These are phyloP conservation scores for Podosphaera xanthii DNA, from an alignment of 2,329 filamentous ascomycete species.

Conservation along the genomic window DNA sequence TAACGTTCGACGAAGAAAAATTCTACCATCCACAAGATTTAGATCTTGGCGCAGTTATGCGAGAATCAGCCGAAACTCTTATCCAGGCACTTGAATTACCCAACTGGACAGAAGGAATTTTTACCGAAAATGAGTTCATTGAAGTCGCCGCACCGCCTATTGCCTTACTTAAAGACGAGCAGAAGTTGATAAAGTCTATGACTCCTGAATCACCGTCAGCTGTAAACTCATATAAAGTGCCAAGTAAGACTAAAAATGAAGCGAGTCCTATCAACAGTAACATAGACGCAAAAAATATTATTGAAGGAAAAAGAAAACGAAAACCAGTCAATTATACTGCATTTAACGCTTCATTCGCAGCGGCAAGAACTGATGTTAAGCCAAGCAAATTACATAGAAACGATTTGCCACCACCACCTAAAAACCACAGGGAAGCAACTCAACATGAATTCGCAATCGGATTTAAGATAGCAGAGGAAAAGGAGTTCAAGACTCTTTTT, in stretches of 20 bases:
- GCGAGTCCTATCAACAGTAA: not conserved
- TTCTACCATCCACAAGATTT: not conserved
- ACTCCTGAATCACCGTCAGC: not conserved
- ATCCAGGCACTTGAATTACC: not conserved
- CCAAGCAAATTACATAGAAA: not conserved
- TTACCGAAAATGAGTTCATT: no score
- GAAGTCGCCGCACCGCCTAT: no score
- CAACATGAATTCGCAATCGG: no score
- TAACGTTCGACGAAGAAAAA: no score
- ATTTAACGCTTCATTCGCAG: no score
- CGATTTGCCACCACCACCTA: not conserved
- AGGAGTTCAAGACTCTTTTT: not conserved
- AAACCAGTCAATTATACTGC: no score
- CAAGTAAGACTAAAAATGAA: not conserved
- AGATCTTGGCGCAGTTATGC: not conserved
- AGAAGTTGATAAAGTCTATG: no score
- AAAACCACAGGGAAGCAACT: not conserved
- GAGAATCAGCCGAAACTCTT: not conserved
- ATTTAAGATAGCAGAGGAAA: no score
- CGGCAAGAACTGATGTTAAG: not conserved
- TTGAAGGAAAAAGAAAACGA: not conserved
- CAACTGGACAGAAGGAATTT: no score
- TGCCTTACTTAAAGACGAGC: no score
- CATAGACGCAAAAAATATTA: not conserved
- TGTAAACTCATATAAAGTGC: not conserved